Evolutionary conservation across 2,329 filamentous ascomycete genomes (phyloP), one percentile per base, ranked within the genome.

Genomic region (Magnaporthiopsis incrustans): DNA sequence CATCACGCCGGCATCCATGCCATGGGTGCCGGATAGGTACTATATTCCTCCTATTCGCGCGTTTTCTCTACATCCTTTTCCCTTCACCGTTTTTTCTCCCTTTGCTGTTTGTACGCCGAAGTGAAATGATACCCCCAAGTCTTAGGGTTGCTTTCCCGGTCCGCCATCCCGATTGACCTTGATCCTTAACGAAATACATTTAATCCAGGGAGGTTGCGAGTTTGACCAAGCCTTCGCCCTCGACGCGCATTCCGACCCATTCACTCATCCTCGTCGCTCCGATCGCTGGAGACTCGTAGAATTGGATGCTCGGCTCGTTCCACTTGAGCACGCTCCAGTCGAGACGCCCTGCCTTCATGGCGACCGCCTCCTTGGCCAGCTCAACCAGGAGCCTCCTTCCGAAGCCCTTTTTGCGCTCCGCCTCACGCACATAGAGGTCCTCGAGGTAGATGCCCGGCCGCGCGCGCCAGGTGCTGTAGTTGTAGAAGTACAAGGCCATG

Each of bases 281-380:
- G 63, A 88, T 83, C 6, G 22, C 44, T n/a, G 44, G 44, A 65
- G 79, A 82, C 75, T 88, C 81, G 73, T 98, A 98, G 72, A 98
- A 97, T 70, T 87, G 81, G 77, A 98, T 90, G 74, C 89, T 93
- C 10, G 91, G 90, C 79, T 91, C 85, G 73, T 98, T 98, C 92
- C 92, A 97, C 77, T 91, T 94, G 70, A 97, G 77, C 67, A 97
- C 95, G 68, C 83, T 87, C 94, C 94, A 98, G 73, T 98, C 93
- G 64, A 98, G 77, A 65, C 94, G 82, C 10, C 83, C 87, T 1
- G 92, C 92, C 3, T 84, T 81, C 68, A 93, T 88, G 63, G 83
- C 82, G 63, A 90, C 72, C 3, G 92, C 88, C 78, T 97, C 90
- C 71, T 84, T 85, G n/a, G 93, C 94, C 73, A 97, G 78, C 69